Conservation (phyloP, 768 basidiomycete genomes). For the Baorangia bicolor region DNA sequence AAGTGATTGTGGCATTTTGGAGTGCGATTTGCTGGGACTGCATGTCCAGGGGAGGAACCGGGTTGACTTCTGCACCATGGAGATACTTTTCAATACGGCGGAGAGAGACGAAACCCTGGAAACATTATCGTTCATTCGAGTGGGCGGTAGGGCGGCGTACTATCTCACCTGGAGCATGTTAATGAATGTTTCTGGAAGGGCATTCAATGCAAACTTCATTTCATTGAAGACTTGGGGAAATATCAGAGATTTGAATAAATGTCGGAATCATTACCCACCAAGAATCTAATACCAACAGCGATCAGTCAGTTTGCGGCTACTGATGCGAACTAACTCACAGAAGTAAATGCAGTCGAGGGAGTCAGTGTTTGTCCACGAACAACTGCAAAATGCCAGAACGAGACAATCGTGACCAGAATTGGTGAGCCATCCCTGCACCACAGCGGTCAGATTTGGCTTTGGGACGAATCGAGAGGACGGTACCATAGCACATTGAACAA, state of each 20-base stretch:
- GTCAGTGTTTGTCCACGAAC: slow-evolving; percentile 66
- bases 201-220: slow-evolving; percentile 85
- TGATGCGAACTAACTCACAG: slow-evolving; percentile 37
- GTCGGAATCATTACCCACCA: slow-evolving; percentile 27
- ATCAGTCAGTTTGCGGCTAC: not conserved
- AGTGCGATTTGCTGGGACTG: slow-evolving; percentile 67
- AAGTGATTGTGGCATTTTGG: slow-evolving; percentile 85
- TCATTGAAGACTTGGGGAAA: slow-evolving; percentile 68
- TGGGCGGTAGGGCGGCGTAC: not conserved
- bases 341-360: slow-evolving; percentile 83
- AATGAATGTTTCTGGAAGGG: slow-evolving; percentile 88
- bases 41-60: slow-evolving; percentile 54
- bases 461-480: not conserved
- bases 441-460: not conserved
- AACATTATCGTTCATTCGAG: not conserved
- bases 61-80: slow-evolving; percentile 64
- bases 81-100: slow-evolving; percentile 93
- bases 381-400: slow-evolving; percentile 74
- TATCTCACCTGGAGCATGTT: slow-evolving; percentile 72
- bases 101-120: slow-evolving; percentile 74
- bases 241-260: slow-evolving; percentile 1
- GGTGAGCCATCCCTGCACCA: slow-evolving; percentile 44
- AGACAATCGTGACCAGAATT: slow-evolving; percentile 57
- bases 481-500: slow-evolving; percentile 58
- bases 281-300: slow-evolving; percentile 34